Percentiles rank a stretch among this genome's conserved stretches.
Evolutionary conservation across 208 protist genomes (phyloP).

Genomic region (Leishmania guyanensis): DNA sequence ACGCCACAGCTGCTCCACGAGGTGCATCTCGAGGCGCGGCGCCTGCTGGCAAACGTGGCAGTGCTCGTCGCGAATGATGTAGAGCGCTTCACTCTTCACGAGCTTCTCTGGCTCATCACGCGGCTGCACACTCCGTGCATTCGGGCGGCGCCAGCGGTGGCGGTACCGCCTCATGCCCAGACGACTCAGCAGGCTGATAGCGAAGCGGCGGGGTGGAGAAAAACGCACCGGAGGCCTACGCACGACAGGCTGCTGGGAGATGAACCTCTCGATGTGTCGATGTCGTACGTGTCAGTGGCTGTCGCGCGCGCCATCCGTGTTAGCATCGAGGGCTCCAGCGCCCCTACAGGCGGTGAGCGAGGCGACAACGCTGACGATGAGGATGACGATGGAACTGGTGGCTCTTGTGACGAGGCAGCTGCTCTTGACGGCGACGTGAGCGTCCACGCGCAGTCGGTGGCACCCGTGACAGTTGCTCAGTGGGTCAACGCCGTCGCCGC

Average conservation of each 20-base stretch:
- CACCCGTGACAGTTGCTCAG: slow-evolving; percentile 14
- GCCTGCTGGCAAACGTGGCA: slow-evolving; percentile 24
- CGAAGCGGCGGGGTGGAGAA: background rate
- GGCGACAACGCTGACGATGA: background rate
- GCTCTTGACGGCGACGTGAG: background rate
- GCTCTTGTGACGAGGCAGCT: background rate
- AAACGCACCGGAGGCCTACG: background rate
- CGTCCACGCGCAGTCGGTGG: background rate
- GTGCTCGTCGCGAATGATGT: slow-evolving; percentile 31
- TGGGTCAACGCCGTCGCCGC: slow-evolving; percentile 20
- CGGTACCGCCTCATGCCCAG: background rate
- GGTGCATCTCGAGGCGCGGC: slow-evolving; percentile 20
- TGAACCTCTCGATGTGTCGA: slow-evolving; percentile 11
- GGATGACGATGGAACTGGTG: background rate
- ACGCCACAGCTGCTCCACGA: background rate
- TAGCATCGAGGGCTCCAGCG: background rate
- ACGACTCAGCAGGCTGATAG: background rate
- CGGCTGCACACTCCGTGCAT: slow-evolving; percentile 26
- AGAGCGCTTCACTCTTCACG: slow-evolving; percentile 18
- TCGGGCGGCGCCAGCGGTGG: background rate
- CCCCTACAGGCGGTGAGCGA: background rate
- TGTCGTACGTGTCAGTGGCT: slow-evolving; percentile 27
- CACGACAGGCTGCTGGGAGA: background rate
- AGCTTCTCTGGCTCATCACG: slow-evolving; percentile 29
- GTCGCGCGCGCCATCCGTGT: slow-evolving; percentile 17